Evolutionary conservation across 768 basidiomycete species (phyloP), one percentile per base, ranked within the genome.

Genomic region (Neoboletus magnificus): DNA sequence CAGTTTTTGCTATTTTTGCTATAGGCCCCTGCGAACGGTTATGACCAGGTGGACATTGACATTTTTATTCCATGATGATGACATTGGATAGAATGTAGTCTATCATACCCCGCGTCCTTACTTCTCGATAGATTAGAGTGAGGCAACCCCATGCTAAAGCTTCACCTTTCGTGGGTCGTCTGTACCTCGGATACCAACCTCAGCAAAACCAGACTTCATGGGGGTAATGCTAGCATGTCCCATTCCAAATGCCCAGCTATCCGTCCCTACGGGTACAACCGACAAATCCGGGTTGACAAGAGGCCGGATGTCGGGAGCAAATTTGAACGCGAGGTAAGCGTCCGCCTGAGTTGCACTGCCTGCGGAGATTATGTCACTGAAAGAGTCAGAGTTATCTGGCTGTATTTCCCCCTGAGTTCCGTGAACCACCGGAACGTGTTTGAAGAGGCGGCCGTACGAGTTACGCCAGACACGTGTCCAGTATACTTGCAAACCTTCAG

Each of bases 391-490:
- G 15, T 77, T 79, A 37, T 78, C 75, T 46, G 77, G 62, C 25
- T 68, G 73, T 30, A 71, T 59, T 29, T 66, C 62, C 44, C 35
- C 49, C 57, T 61, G 63, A 36, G 53, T 62, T 20, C n/a, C 50
- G 33, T 63, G 66, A 36, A 52, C 54, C 15, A 51, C 54, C 32
- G 62, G 59, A 39, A 79, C 66, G 37, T 74, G 70, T 67, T 84
- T 84, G 80, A 95, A 95, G 51, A 94, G 77, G 51, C 84, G 77
- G 4, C 89, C 87, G 65, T 95, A 96, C 11, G 85, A 81, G 66
- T 89, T 96, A 45, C 89, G 81, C 91, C 90, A 93, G 73, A 94
- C 82, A 27, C 70, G 77, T 12, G 94, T 91, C 90, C 92, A 94
- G 61, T 77, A 80, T 51, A 91, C 79, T 59, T 82, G 81, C 52